A percentile compares a stretch with the other conserved stretches of the same genome.
Evolutionary conservation across 805 yeast genomes (phyloP).

Genomic region (Zygosaccharomyces bailii): DNA sequence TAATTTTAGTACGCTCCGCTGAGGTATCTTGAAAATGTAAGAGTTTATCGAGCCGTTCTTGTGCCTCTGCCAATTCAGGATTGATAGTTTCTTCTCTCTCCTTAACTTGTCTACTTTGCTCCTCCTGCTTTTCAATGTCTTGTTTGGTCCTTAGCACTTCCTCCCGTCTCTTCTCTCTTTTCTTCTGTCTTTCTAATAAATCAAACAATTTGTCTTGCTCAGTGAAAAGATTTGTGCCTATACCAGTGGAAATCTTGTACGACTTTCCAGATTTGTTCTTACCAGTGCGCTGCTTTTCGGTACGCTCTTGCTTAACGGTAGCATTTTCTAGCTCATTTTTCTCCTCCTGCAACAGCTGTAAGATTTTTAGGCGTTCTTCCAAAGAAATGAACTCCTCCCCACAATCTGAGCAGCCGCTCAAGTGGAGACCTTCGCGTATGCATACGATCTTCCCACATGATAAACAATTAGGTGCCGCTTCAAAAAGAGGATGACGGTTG

Average conservation of each 20-base stretch:
- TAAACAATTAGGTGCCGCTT: conserved; percentile 88
- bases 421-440: conserved; percentile 65
- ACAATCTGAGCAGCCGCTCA: conserved; percentile 86
- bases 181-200: conserved; percentile 49
- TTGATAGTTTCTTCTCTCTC: conserved; percentile 45
- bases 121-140: conserved; percentile 33
- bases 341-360: conserved; percentile 51
- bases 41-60: conserved; percentile 66
- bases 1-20: conserved; percentile 85
- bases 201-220: conserved; percentile 66
- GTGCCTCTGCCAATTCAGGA: conserved; percentile 64
- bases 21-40: conserved; percentile 81
- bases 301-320: conserved; percentile 17
- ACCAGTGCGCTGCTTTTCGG: conserved; percentile 20
- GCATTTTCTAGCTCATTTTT: conserved; percentile 41
- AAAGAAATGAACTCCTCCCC: conserved; percentile 59
- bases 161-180: conserved; percentile 38
- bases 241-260: conserved; percentile 55
- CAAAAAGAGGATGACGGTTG: conserved; percentile 80
- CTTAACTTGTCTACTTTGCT: conserved; percentile 40
- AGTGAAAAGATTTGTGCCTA: conserved; percentile 62
- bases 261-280: conserved; percentile 37
- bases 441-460: conserved; percentile 95
- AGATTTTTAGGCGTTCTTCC: conserved; percentile 59
- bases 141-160: conserved; percentile 30